Evolutionary conservation across 2,329 filamentous ascomycete species (phyloP), one percentile per base, ranked within the genome.

Genomic region (Botrytis cinerea): DNA sequence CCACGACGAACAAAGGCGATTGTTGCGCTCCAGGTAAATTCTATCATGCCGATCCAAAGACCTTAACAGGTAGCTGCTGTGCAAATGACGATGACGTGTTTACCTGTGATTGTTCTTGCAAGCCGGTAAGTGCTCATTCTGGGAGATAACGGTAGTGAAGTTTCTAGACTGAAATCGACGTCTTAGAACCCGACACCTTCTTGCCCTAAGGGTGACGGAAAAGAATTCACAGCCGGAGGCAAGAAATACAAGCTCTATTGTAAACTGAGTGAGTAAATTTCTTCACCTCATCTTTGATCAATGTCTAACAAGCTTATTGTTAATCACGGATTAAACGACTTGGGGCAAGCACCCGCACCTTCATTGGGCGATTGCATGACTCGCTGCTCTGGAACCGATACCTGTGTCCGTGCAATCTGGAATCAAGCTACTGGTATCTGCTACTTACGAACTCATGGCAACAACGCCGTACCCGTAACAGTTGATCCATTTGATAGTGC

Each of bases 51-150:
- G 66, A 69, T 59, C n/a, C n/a, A 5, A 57, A 69, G 12, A 69
- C 66, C 1, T 12, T 57, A n/a, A 57, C n/a, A 32, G 66, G 66
- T 0, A 69, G 66, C 66, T 69, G 66, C 18, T 69, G 66, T 45
- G n/a, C 48, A 16, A 69, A 69, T 4, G 22, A 51, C 35, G 66
- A 69, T 43, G 66, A 69, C 32, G 66, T 69, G 35, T 69, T 43
- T 45, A 69, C 66, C 20, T 69, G 66, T 57, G 66, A 69, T n/a
- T 69, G 66, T 43, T 69, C 66, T 69, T 69, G 66, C 66, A 69
- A 69, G n/a, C 51, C 51, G n/a, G 66, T 69, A 32, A 57, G 48
- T 69, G 12, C 28, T 43, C 20, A 16, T 20, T 22, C 7, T 4
- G 32, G 38, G 22, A 1, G 22, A 4, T 32, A 6, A 7, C 9